These are phyloP conservation scores for Candida tropicalis DNA, from an alignment of 1,139 yeast genomes.

Conservation along the genomic window DNA sequence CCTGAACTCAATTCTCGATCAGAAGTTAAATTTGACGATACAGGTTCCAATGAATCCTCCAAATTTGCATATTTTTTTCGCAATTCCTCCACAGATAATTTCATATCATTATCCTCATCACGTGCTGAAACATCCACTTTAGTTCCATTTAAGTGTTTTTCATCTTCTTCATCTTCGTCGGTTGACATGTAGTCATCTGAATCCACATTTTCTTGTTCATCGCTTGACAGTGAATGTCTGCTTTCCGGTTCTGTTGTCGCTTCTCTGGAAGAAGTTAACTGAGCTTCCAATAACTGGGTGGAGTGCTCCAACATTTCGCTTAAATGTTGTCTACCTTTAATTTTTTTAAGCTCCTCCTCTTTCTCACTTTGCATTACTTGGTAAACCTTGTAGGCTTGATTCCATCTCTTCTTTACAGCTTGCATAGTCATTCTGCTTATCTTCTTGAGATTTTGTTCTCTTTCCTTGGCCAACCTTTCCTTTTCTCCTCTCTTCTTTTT, in stretches of 20 bases:
- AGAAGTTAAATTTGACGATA: conserved; percentile 16
- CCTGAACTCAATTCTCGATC: conserved; percentile 13
- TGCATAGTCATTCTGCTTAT: conserved; percentile 79
- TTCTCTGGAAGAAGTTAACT: conserved; percentile 48
- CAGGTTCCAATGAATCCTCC: conserved; percentile 25
- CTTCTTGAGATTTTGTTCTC: conserved; percentile 64
- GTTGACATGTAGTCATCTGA: conserved; percentile 24
- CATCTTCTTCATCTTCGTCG: conserved; percentile 32
- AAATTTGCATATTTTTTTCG: conserved; percentile 62
- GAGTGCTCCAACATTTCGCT: conserved; percentile 90
- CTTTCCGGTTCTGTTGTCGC: conserved; percentile 23
- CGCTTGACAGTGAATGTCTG: conserved; percentile 24
- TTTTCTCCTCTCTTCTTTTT: conserved; percentile 86
- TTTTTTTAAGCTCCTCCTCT: conserved; percentile 68
- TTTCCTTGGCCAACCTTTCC: conserved; percentile 73
- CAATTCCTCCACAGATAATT: conserved; percentile 67
- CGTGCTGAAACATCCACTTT: conserved; percentile 1
- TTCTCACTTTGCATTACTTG: conserved; percentile 53
- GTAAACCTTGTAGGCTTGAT: conserved; percentile 83
- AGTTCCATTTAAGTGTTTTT: conserved; percentile 6
- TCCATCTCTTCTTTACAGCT: conserved; percentile 91
- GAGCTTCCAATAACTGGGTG: conserved; percentile 86
- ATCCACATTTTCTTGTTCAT: conserved; percentile 22
- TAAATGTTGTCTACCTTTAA: conserved; percentile 84
- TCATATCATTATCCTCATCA: conserved; percentile 47